Evolutionary conservation across 805 yeast species (phyloP).

Genomic region (Starmera caribaea): DNA sequence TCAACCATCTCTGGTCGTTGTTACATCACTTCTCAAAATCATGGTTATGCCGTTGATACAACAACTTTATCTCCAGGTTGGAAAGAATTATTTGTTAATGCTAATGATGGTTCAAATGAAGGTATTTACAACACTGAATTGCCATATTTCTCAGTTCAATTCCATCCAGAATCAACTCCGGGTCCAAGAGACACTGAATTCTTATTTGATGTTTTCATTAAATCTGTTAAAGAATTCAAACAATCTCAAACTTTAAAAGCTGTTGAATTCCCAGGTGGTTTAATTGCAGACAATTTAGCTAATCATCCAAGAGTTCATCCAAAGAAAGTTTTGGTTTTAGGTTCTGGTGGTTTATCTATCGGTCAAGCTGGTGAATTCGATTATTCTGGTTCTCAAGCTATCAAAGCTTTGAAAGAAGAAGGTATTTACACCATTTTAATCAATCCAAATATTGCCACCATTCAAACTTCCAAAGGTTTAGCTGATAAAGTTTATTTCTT

Average conservation of each 20-base stretch:
- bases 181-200: conserved; percentile 99
- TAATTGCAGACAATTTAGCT: conserved; percentile 58
- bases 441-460: conserved; percentile 97
- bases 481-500: conserved; percentile 97
- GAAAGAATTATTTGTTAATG: conserved; percentile 91
- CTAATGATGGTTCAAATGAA: conserved; percentile 96
- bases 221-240: conserved; percentile 61
- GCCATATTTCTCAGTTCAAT: conserved; percentile 96
- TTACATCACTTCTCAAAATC: conserved; percentile 97
- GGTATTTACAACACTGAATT: conserved; percentile 87
- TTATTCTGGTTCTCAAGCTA: conserved; percentile 98
- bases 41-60: conserved; percentile 94
- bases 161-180: conserved; percentile 98
- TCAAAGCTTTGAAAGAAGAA: conserved; percentile 96
- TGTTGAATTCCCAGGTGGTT: conserved; percentile 88
- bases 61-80: conserved; percentile 67
- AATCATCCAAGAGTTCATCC: conserved; percentile 73
- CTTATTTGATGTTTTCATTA: conserved; percentile 85
- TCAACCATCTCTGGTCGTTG: conserved; percentile 87
- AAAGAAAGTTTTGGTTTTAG: conserved; percentile 88
- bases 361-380: conserved; percentile 99
- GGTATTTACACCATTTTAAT: conserved; percentile 93
- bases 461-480: conserved; percentile 94
- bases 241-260: conserved; percentile 48
- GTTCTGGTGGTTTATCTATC: conserved; percentile 96